A percentile compares a stretch with the other conserved stretches of the same genome.
These are phyloP conservation scores for Guillardia theta DNA, from an alignment of 78 protist genomes.

Conservation along the genomic window DNA sequence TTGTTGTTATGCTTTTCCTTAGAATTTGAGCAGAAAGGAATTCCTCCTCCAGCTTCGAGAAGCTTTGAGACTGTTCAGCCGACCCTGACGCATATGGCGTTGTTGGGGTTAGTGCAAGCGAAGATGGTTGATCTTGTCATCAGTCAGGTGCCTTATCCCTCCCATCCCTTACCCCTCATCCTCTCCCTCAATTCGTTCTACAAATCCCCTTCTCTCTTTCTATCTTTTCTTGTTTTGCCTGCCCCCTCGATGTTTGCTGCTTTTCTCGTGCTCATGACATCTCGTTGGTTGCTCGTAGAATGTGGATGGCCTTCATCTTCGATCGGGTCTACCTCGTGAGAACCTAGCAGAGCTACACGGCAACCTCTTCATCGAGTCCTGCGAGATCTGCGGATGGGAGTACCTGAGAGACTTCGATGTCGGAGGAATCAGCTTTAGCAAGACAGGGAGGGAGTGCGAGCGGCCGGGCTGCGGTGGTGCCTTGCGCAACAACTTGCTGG, in stretches of 20 bases:
- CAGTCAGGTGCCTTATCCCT: not conserved
- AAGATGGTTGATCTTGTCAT: not conserved
- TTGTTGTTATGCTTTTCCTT: too few species aligned
- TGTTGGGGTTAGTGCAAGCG: not conserved
- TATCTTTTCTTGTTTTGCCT: not conserved
- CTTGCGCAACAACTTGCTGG: not conserved
- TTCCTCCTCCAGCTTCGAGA: not conserved
- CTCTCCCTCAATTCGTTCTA: too few species aligned
- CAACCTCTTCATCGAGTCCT: constrained; percentile 9
- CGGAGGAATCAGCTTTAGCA: not conserved
- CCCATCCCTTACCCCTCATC: too few species aligned
- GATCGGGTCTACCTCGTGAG: not conserved
- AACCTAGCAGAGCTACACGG: constrained; percentile 35
- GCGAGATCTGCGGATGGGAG: not conserved
- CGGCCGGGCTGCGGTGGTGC: constrained; percentile 2
- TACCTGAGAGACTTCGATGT: constrained; percentile 39
- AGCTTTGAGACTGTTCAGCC: not conserved
- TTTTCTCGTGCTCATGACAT: not conserved
- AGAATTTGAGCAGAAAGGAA: too few species aligned
- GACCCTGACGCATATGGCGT: constrained; percentile 36
- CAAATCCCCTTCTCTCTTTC: not conserved
- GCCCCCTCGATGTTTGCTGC: not conserved
- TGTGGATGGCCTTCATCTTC: constrained; percentile 26
- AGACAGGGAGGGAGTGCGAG: not conserved
- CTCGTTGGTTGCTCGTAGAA: not conserved